A percentile compares a stretch with the other conserved stretches of the same genome.
Conservation (phyloP, 1,139 yeast genomes). For the Scheffersomyces quercinus region DNA sequence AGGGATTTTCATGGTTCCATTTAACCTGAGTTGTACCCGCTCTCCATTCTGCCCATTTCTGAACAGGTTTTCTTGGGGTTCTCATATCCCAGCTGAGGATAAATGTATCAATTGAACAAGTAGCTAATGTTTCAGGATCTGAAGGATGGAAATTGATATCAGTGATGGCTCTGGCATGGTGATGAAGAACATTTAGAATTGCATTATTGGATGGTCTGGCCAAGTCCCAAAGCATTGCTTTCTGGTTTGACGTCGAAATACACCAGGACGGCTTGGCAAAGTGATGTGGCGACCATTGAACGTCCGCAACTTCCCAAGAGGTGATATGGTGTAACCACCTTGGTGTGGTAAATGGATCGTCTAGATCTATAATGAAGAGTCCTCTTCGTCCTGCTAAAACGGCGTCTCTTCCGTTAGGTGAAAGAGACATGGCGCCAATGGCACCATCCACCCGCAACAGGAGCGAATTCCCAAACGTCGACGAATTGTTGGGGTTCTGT, state of each 20-base stretch:
- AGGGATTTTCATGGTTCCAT: conserved; percentile 80
- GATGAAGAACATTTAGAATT: conserved; percentile 81
- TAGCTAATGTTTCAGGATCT: conserved; percentile 87
- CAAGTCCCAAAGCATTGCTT: conserved; percentile 92
- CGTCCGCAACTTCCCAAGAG: conserved; percentile 98
- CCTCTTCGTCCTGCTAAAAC: conserved; percentile 91
- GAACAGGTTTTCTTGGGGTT: conserved; percentile 67
- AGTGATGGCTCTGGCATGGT: conserved; percentile 90
- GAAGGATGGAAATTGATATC: conserved; percentile 91
- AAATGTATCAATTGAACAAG: conserved; percentile 89
- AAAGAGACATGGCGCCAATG: conserved; percentile 88
- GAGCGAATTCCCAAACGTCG: conserved; percentile 75
- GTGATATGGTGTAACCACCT: conserved; percentile 90
- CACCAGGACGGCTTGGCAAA: conserved; percentile 84
- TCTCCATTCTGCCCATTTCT: conserved; percentile 87
- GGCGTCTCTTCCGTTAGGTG: conserved; percentile 92
- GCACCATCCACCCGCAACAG: conserved; percentile 90
- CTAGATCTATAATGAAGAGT: conserved; percentile 83
- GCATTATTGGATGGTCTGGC: conserved; percentile 76
- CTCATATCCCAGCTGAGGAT: conserved; percentile 91
- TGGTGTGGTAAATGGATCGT: conserved; percentile 94
- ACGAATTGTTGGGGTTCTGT: conserved; percentile 29
- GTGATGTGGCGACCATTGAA: conserved; percentile 94
- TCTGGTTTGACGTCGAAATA: conserved; percentile 90
- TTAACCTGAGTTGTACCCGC: conserved; percentile 95